A percentile compares a stretch with the other conserved stretches of the same genome.
These are phyloP conservation scores for Nicotiana rustica DNA, from an alignment of 305 asterid species.

Conservation along the genomic window DNA sequence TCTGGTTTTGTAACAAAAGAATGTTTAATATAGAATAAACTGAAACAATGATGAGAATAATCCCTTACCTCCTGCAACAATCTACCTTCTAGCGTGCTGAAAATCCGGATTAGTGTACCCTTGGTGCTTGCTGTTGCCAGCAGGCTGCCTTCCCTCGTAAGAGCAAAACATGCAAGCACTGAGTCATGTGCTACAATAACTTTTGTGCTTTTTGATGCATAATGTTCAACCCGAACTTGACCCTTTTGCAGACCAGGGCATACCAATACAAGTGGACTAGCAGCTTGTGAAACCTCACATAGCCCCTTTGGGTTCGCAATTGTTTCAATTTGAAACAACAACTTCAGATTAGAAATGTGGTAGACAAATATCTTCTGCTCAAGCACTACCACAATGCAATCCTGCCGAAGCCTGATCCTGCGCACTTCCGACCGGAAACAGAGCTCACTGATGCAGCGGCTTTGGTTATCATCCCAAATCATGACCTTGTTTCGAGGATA, in stretches of 20 bases:
- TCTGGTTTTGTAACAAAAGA: neutral
- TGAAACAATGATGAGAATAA: conserved; percentile 2
- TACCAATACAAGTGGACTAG: conserved; percentile 76
- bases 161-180: conserved; percentile 74
- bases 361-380: conserved; percentile 89
- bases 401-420: conserved; percentile 75
- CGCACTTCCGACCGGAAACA: conserved; percentile 87
- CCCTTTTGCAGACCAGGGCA: conserved; percentile 91
- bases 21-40: neutral
- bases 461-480: conserved; percentile 94
- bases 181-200: conserved; percentile 85
- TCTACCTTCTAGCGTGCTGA: conserved; percentile 72
- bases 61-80: conserved; percentile 80
- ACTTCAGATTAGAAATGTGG: conserved; percentile 81
- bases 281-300: conserved; percentile 74
- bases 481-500: conserved; percentile 85
- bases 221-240: conserved; percentile 89
- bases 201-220: conserved; percentile 69
- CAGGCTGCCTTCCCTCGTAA: conserved; percentile 78
- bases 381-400: conserved; percentile 73
- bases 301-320: conserved; percentile 83
- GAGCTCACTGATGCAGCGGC: conserved; percentile 80
- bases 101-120: conserved; percentile 84
- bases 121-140: conserved; percentile 91
- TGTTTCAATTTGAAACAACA: conserved; percentile 87